Conservation (phyloP, 164 flowering plant species). For the Euptelea pleiosperma region DNA sequence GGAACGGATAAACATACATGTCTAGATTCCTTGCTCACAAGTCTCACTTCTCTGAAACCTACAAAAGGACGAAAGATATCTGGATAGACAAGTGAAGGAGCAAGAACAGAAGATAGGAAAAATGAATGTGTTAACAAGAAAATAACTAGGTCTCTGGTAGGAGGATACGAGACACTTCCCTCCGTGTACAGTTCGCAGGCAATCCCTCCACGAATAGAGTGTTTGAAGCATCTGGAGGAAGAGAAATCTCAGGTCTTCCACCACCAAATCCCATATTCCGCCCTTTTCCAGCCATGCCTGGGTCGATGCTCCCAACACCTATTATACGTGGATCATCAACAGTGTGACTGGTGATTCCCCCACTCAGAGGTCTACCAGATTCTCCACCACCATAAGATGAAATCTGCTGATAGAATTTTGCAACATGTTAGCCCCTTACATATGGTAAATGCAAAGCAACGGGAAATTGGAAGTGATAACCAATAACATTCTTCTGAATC, state of each 20-base stretch:
- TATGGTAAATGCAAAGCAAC: not conserved
- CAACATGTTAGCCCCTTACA: conserved; percentile 10
- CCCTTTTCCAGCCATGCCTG: conserved; percentile 34
- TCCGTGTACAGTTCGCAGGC: conserved; percentile 66
- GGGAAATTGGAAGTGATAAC: not conserved
- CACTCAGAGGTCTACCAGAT: conserved; percentile 41
- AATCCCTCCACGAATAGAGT: conserved; percentile 91
- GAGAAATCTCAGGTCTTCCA: conserved; percentile 50
- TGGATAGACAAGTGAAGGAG: conserved; percentile 45
- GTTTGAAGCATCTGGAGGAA: conserved; percentile 76
- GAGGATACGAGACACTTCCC: conserved; percentile 98
- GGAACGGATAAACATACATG: conserved; percentile 49
- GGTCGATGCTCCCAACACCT: conserved; percentile 40
- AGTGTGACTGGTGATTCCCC: conserved; percentile 42
- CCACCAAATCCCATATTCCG: conserved; percentile 40
- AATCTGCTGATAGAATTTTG: conserved; percentile 40
- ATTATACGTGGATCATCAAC: conserved; percentile 51
- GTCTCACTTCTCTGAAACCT: conserved; percentile 91
- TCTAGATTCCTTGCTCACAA: conserved; percentile 82
- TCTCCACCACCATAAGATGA: conserved; percentile 56
- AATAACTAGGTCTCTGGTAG: not conserved
- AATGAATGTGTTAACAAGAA: not conserved
- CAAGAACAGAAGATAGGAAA: conserved; percentile 6
- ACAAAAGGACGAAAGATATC: conserved; percentile 99
- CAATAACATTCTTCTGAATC: not conserved